phyloP scores from a whole-genome alignment of 2,329 filamentous ascomycete genomes.

The Didymella sp. region DNA sequence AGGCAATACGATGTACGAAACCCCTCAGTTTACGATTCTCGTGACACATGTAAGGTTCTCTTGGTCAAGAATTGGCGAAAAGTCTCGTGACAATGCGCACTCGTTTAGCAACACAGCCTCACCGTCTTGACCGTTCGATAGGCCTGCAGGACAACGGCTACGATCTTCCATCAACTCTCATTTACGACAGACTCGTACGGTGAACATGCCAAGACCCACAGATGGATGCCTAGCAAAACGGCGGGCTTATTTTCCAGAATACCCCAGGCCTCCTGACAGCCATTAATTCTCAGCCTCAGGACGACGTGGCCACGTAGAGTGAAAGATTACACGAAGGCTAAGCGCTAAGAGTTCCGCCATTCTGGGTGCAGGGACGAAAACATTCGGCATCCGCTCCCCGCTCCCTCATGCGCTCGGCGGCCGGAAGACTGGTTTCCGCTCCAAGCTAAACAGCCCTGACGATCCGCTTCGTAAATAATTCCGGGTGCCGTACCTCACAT shows the following conservation, averaged over 20 bases:
- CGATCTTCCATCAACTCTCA: not conserved
- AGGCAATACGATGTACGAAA: conserved; percentile 13
- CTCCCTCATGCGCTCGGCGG: conserved; percentile 29
- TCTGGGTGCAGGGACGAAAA: conserved; percentile 29
- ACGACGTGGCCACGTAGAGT: conserved; percentile 19
- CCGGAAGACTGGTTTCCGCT: conserved; percentile 30
- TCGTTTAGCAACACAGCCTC: conserved; percentile 22
- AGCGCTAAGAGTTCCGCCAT: conserved; percentile 15
- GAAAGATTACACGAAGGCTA: conserved; percentile 11
- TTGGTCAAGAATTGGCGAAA: conserved; percentile 12
- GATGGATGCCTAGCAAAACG: not conserved
- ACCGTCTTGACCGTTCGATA: conserved; percentile 14
- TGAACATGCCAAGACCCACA: not conserved
- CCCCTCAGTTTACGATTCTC: conserved; percentile 5
- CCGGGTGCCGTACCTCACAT: conserved; percentile 13
- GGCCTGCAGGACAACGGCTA: conserved; percentile 4
- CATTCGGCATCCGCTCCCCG: conserved; percentile 22
- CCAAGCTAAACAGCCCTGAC: conserved; percentile 14
- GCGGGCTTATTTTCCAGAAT: not conserved
- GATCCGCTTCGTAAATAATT: conserved; percentile 7
- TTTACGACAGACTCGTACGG: not conserved
- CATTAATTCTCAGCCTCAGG: conserved; percentile 23
- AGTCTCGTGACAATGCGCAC: conserved; percentile 15
- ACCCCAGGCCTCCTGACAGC: conserved; percentile 11
- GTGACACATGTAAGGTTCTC: conserved; percentile 3